A percentile compares a stretch with the other conserved stretches of the same genome.
phyloP scores from a whole-genome alignment of 352 stramenopile species.

The Blastocystis sp. region DNA sequence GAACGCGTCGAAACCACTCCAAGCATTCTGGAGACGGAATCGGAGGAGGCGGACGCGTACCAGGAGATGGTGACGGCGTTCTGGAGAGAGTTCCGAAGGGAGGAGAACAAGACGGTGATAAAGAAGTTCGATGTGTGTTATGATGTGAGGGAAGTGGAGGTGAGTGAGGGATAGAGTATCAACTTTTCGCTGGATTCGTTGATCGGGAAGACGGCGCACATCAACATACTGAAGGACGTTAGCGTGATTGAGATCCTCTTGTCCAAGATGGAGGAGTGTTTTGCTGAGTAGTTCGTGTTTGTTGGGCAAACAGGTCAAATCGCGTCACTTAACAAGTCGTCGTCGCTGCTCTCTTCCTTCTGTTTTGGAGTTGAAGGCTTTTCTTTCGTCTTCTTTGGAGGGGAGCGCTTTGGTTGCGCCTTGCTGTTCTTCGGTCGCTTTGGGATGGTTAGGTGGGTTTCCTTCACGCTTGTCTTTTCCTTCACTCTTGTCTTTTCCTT shows the following conservation, averaged over 20 bases:
- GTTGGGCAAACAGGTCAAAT: too few species aligned
- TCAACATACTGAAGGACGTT: conserved; percentile 42
- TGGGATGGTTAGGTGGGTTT: too few species aligned
- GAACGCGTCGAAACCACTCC: conserved; percentile 54
- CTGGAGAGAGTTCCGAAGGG: background rate
- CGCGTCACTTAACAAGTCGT: too few species aligned
- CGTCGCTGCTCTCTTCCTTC: too few species aligned
- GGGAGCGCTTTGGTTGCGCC: too few species aligned
- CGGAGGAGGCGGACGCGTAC: conserved; percentile 31
- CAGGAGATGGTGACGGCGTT: conserved; percentile 67
- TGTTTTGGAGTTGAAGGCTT: too few species aligned
- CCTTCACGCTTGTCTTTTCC: too few species aligned
- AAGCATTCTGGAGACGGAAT: background rate
- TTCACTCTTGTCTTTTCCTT: too few species aligned
- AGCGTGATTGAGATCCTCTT: conserved; percentile 65
- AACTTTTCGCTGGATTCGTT: conserved; percentile 52
- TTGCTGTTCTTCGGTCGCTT: too few species aligned
- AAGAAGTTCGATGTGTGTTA: conserved; percentile 72
- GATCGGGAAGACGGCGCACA: conserved; percentile 66
- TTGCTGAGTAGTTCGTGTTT: background rate
- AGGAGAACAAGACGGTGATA: background rate
- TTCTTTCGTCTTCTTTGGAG: too few species aligned
- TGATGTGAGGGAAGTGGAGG: conserved; percentile 11
- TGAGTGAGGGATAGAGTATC: conserved; percentile 45
- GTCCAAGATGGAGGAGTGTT: conserved; percentile 32